Evolutionary conservation across 2,329 filamentous ascomycete genomes (phyloP).

Genomic region (Penicillium sp.): DNA sequence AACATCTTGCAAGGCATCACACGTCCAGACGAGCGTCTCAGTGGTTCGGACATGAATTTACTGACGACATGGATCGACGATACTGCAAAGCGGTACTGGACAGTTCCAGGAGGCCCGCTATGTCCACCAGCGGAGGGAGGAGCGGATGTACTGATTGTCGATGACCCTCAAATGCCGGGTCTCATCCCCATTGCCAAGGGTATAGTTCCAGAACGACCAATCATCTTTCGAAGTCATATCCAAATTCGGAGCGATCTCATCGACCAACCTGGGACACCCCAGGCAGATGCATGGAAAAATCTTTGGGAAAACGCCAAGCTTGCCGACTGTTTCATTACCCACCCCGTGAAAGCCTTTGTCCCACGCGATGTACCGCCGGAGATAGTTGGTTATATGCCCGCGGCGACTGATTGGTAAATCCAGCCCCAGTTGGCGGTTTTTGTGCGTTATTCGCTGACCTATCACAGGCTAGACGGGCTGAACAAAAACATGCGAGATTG

Average conservation of each 20-base stretch:
- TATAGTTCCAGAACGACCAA: slow-evolving; percentile 68
- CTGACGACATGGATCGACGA: slow-evolving; percentile 72
- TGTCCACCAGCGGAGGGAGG: slow-evolving; percentile 66
- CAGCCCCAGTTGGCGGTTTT: not conserved
- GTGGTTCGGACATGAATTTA: slow-evolving; percentile 59
- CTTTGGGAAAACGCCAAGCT: slow-evolving; percentile 71
- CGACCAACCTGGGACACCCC: slow-evolving; percentile 62
- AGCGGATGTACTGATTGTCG: slow-evolving; percentile 74
- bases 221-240: slow-evolving; percentile 81
- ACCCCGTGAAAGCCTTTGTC: slow-evolving; percentile 75
- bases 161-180: slow-evolving; percentile 82
- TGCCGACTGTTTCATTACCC: slow-evolving; percentile 78
- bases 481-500: slow-evolving; percentile 73
- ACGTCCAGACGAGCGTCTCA: slow-evolving; percentile 64
- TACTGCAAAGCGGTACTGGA: slow-evolving; percentile 76
- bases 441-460: slow-evolving; percentile 21
- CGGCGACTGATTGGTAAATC: slow-evolving; percentile 73
- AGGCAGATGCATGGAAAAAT: slow-evolving; percentile 73
- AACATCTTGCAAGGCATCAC: slow-evolving; percentile 84
- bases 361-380: slow-evolving; percentile 65
- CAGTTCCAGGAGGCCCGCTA: slow-evolving; percentile 67
- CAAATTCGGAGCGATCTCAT: slow-evolving; percentile 77
- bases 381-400: slow-evolving; percentile 74
- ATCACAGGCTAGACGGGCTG: slow-evolving; percentile 67
- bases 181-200: slow-evolving; percentile 75